Evolutionary conservation across 345 rosid species (phyloP), one percentile per base, ranked within the genome.

Genomic region (Lepidium didymum): DNA sequence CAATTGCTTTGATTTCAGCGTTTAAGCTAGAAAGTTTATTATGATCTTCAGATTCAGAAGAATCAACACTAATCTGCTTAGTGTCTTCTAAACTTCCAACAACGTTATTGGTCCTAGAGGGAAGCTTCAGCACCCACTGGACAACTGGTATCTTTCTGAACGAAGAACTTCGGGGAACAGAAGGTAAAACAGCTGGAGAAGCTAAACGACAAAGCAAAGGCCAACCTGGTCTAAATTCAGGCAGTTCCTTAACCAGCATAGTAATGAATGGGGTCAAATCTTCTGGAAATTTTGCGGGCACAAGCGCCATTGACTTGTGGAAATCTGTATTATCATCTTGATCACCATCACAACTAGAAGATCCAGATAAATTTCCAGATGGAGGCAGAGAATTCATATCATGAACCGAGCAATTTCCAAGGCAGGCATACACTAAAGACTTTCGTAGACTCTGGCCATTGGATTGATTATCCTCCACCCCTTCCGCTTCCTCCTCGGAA

Each of bases 181-280:
- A 62, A 58, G 67, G 65, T 68, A 70, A 69, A 16, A 33, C 38
- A 31, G 84, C 77, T 42, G 68, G 69, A 18, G 70, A 50, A 29
- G 62, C 56, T 42, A 84, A 74, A 60, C 70, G 87, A 41, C 83
- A 77, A 57, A 83, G 95, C 67, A 88, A 76, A 15, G 99, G 95
- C 98, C 98, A 90, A 31, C 98, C 92, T 12, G 97, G 92, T 68
- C 82, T 85, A 56, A 62, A 72, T 64, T 80, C 90, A 68, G 96
- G 90, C 61, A 81, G 56, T 54, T 83, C 81, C 55, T 57, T 79
- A 7, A 77, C 74, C 72, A 81, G 72, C 69, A 75, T 38, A 51
- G 86, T 70, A 36, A 68, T 54, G 29, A 86, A 76, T 43, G 68
- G 59, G 4, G 67, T 62, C 56, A 86, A 49, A 43, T 59, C 78